Percentiles rank a stretch among this genome's conserved stretches.
Evolutionary conservation across 352 stramenopile species (phyloP).

Genomic region (Ophiocytium majus): DNA sequence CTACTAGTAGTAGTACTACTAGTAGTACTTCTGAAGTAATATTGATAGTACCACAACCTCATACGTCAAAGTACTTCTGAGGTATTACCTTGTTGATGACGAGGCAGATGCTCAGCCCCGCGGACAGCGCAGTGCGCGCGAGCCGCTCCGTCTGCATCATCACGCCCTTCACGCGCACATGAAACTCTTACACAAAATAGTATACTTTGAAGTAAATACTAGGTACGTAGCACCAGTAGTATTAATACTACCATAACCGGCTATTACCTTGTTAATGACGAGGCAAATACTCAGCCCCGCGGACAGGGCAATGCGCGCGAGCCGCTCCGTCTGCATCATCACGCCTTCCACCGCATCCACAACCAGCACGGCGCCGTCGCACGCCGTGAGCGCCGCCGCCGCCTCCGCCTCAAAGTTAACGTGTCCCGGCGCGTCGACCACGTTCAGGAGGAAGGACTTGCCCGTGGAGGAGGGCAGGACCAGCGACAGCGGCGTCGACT

Average conservation of each 20-base stretch:
- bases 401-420: constrained; percentile 79
- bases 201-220: no score
- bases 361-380: constrained; percentile 89
- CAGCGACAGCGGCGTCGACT: constrained; percentile 90
- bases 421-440: constrained; percentile 95
- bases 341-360: constrained; percentile 97
- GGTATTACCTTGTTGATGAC: constrained; percentile 92
- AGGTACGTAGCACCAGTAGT: no score
- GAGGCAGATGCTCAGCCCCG: constrained; percentile 82
- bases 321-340: constrained; percentile 95
- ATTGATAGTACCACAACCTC: no score
- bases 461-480: constrained; percentile 83
- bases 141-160: constrained; percentile 95
- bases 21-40: no score
- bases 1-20: no score
- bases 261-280: constrained; percentile 86
- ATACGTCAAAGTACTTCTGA: no score
- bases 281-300: constrained; percentile 83
- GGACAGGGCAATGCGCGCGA: constrained; percentile 83
- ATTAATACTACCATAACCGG: not conserved
- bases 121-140: constrained; percentile 81
- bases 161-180: constrained; percentile 96
- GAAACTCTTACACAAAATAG: no score
- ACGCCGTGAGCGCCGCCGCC: constrained; percentile 69
- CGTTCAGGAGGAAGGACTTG: constrained; percentile 93